Percentiles rank a stretch among this genome's conserved stretches.
These are phyloP conservation scores for Sideroxylon spinosum DNA, from an alignment of 179 eudicot genomes.

Conservation along the genomic window DNA sequence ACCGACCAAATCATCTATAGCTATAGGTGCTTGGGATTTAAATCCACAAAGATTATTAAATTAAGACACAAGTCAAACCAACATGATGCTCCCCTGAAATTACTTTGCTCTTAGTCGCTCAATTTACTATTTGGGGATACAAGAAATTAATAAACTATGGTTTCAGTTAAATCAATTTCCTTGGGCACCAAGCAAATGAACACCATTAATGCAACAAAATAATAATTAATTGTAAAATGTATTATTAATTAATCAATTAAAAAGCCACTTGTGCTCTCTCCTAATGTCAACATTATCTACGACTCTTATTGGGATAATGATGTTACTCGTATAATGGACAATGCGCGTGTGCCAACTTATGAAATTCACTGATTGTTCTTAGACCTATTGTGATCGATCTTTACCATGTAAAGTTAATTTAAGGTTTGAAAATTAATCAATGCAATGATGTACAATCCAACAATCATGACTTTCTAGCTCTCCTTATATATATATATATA, in stretches of 20 bases:
- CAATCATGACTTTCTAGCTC: not conserved
- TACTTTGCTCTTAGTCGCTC: no score
- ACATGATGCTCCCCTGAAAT: no score
- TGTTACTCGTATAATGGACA: not conserved
- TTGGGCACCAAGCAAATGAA: not conserved
- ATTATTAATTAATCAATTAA: no score
- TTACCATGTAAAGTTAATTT: not conserved
- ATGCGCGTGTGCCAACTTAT: not conserved
- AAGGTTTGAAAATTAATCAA: not conserved
- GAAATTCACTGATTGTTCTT: not conserved
- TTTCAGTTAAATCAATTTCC: no score
- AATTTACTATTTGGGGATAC: no score
- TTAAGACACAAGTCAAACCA: no score
- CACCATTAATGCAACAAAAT: no score
- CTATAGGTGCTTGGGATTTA: no score
- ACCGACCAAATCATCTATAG: no score
- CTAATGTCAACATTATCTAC: not conserved
- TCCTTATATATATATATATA: not conserved
- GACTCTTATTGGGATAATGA: not conserved
- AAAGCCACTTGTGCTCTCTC: not conserved
- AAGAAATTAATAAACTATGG: no score
- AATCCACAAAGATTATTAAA: no score
- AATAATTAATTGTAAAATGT: not conserved
- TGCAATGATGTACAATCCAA: not conserved
- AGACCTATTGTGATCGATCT: not conserved